Evolutionary conservation across 169 alveolate species (phyloP).

Genomic region (Plasmodium ovale): DNA sequence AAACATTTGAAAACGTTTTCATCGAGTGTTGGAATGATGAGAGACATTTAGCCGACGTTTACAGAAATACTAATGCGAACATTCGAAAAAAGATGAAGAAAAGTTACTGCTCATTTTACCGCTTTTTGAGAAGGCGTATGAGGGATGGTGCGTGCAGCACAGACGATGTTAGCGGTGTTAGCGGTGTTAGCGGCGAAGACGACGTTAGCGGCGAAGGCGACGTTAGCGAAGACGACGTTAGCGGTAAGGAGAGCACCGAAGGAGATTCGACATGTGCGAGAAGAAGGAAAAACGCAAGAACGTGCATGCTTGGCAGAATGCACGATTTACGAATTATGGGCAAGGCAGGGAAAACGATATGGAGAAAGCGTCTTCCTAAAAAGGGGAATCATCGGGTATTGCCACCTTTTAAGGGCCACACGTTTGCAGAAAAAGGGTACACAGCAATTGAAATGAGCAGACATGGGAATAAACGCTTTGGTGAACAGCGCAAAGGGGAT

Average conservation of each 20-base stretch:
- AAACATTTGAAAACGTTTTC: slow-evolving; percentile 13
- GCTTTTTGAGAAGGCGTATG: neutral
- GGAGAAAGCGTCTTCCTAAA: neutral
- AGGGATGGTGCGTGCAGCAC: neutral
- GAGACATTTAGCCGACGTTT: neutral
- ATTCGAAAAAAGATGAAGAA: slow-evolving; percentile 7
- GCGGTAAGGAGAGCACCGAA: too few species aligned
- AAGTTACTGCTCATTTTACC: neutral
- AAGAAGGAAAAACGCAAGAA: too few species aligned
- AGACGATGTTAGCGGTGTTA: too few species aligned
- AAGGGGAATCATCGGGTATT: neutral
- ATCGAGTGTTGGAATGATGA: slow-evolving; percentile 60
- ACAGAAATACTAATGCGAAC: slow-evolving; percentile 7
- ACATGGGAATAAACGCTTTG: neutral
- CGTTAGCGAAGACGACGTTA: too few species aligned
- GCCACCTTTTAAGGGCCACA: neutral
- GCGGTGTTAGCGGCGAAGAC: too few species aligned
- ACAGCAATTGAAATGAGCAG: neutral
- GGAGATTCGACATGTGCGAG: too few species aligned
- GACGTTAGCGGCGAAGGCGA: too few species aligned
- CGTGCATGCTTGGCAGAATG: too few species aligned
- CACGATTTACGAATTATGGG: too few species aligned
- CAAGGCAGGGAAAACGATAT: too few species aligned
- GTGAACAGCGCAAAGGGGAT: too few species aligned
- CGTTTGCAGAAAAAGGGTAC: neutral